Evolutionary conservation across 805 yeast genomes (phyloP).

Genomic region (Ogataea paradorogensis): DNA sequence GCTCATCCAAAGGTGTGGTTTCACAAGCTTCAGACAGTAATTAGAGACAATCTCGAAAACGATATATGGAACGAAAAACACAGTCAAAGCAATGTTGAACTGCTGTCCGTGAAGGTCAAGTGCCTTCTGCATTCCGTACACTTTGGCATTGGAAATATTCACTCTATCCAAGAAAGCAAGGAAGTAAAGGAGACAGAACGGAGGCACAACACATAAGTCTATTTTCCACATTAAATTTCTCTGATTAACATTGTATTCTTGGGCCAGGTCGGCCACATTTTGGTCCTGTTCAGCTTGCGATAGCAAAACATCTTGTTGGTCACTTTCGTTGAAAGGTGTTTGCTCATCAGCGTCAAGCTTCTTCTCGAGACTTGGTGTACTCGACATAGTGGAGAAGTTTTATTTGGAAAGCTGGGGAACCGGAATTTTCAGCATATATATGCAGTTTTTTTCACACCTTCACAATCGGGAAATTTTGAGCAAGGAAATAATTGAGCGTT

Average conservation of each 20-base stretch:
- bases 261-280: constrained; percentile 38
- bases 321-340: constrained; percentile 8
- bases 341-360: constrained; percentile 18
- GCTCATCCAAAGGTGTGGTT: constrained; percentile 65
- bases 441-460: neutral
- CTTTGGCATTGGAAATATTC: constrained; percentile 76
- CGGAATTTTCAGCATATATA: neutral
- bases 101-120: constrained; percentile 54
- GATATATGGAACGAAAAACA: constrained; percentile 71
- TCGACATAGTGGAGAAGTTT: constrained; percentile 12
- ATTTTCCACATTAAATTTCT: constrained; percentile 57
- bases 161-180: constrained; percentile 79
- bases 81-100: constrained; percentile 61
- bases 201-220: constrained; percentile 69
- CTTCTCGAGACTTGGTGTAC: constrained; percentile 20
- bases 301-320: constrained; percentile 8
- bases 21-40: constrained; percentile 52
- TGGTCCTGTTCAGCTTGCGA: constrained; percentile 25
- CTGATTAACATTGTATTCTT: constrained; percentile 50
- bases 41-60: constrained; percentile 64
- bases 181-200: constrained; percentile 72
- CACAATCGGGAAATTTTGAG: neutral
- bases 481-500: neutral
- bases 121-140: constrained; percentile 62
- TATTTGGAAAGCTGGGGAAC: neutral